Conservation (phyloP, 805 yeast genomes). For the Spathaspora sp. region DNA sequence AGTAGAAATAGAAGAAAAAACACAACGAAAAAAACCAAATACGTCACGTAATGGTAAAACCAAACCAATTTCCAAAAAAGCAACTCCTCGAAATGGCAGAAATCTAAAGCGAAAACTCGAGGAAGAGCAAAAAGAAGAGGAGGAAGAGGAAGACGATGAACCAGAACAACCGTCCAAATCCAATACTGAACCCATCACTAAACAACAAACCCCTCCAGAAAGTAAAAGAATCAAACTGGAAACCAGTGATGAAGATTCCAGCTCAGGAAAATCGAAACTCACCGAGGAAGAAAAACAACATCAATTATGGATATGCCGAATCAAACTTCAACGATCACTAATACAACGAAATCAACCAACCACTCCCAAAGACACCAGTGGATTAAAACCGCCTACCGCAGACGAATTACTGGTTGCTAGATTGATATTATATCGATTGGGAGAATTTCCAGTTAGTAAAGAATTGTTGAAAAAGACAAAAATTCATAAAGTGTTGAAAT, state of each 20-base stretch:
- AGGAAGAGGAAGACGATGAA: not conserved
- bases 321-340: conserved; percentile 45
- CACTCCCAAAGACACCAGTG: conserved; percentile 33
- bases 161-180: conserved; percentile 1
- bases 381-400: conserved; percentile 37
- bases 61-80: not conserved
- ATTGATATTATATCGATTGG: conserved; percentile 36
- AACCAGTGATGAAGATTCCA: conserved; percentile 6
- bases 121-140: not conserved
- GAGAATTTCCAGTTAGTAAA: conserved; percentile 38
- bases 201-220: not conserved
- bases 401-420: conserved; percentile 42
- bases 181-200: not conserved
- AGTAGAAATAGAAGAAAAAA: conserved; percentile 11
- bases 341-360: conserved; percentile 42
- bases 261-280: conserved; percentile 4
- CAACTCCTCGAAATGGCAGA: conserved; percentile 1
- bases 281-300: conserved; percentile 41
- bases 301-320: conserved; percentile 46
- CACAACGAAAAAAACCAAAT: conserved; percentile 8
- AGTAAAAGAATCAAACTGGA: conserved; percentile 2
- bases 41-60: conserved; percentile 1
- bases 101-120: not conserved
- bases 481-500: conserved; percentile 50
- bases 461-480: conserved; percentile 43